phyloP scores from a whole-genome alignment of 257 asterid genomes.

The Petrea volubilis region DNA sequence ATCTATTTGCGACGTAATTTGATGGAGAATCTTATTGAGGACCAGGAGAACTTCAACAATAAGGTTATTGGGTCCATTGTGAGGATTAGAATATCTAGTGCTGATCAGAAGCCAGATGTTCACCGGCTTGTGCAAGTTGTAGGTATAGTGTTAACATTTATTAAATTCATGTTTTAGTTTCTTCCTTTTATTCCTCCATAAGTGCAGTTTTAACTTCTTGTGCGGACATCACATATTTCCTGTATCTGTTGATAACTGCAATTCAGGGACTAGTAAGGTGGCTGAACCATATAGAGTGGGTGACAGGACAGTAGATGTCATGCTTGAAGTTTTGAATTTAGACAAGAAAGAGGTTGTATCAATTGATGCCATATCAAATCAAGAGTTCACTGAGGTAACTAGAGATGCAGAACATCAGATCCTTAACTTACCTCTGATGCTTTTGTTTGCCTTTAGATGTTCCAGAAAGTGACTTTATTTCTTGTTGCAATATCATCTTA shows the following conservation, averaged over 20 bases:
- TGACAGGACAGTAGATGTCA: conserved; percentile 62
- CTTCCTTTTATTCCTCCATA: not conserved
- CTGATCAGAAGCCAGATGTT: conserved; percentile 76
- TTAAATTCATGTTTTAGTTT: conserved; percentile 16
- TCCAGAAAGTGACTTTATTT: not conserved
- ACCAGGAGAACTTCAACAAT: conserved; percentile 57
- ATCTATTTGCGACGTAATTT: conserved; percentile 72
- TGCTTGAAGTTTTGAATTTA: conserved; percentile 85
- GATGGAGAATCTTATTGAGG: conserved; percentile 70
- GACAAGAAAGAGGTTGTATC: conserved; percentile 74
- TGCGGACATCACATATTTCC: not conserved
- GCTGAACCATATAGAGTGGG: conserved; percentile 76
- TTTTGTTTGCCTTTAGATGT: conserved; percentile 14
- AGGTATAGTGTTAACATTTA: conserved; percentile 50
- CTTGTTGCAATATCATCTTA: not conserved
- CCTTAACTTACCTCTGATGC: conserved; percentile 15
- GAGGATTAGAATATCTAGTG: conserved; percentile 69
- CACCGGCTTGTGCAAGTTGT: conserved; percentile 93
- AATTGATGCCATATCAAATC: conserved; percentile 76
- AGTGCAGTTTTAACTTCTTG: not conserved
- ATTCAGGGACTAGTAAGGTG: conserved; percentile 70
- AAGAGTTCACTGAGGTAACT: conserved; percentile 82
- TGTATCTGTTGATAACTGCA: conserved; percentile 10
- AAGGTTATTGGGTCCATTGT: conserved; percentile 78
- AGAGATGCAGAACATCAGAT: conserved; percentile 6